Conservation (phyloP, 2,329 filamentous ascomycete species). For the Penicillium sp. region DNA sequence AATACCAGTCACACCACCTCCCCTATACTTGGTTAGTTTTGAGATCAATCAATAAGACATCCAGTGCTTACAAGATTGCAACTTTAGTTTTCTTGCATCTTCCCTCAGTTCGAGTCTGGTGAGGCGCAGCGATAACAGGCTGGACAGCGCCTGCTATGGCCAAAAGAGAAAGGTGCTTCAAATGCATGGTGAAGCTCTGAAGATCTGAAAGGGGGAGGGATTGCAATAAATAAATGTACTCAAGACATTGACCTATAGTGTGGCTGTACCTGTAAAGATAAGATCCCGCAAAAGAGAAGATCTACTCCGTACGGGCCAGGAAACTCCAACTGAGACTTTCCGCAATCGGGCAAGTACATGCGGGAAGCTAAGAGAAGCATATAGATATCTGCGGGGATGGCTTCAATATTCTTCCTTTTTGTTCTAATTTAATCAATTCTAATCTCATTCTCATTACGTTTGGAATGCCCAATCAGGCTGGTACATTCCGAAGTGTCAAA, state of each 20-base stretch:
- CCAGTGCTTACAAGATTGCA: conserved; percentile 19
- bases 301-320: too few relatives aligned
- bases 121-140: conserved; percentile 15
- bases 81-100: conserved; percentile 25
- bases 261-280: not conserved
- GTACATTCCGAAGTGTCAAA: not conserved
- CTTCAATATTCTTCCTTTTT: not conserved
- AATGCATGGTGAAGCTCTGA: conserved; percentile 13
- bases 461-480: not conserved
- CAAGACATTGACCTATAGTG: not conserved
- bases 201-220: not conserved
- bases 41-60: not conserved
- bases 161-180: conserved; percentile 17
- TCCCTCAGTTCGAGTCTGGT: conserved; percentile 13
- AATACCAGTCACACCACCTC: conserved; percentile 24
- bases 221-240: conserved; percentile 2
- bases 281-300: not conserved
- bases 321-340: not conserved
- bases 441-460: not conserved
- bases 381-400: not conserved
- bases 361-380: conserved; percentile 1
- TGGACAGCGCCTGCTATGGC: conserved; percentile 14
- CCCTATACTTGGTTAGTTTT: conserved; percentile 12
- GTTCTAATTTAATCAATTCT: not conserved
- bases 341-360: conserved; percentile 4